phyloP scores from a whole-genome alignment of 768 basidiomycete genomes.

The Agaricus sinodeliciosus region DNA sequence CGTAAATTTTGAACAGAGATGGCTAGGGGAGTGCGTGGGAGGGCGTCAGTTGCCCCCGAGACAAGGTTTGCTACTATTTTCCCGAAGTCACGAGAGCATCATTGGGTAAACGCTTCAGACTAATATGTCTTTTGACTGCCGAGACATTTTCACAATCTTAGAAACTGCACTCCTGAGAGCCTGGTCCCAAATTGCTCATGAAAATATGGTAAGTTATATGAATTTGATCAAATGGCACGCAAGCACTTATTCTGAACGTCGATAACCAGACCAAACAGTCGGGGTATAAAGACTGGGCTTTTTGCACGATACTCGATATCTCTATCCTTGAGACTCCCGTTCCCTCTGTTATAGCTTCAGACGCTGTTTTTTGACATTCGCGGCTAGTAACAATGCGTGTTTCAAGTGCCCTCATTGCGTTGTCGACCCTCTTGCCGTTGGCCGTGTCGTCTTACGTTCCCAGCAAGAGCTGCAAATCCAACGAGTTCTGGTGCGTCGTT shows the following conservation, averaged over 20 bases:
- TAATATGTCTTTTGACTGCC: too few relatives aligned
- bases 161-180: too few relatives aligned
- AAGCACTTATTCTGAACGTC: background rate
- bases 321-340: background rate
- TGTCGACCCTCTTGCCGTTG: conserved; percentile 7
- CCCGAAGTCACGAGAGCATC: too few relatives aligned
- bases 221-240: background rate
- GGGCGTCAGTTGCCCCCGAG: too few relatives aligned
- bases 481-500: conserved; percentile 23
- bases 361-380: conserved; percentile 3
- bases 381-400: conserved; percentile 7
- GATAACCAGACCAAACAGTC: conserved; percentile 1
- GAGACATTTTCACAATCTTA: too few relatives aligned
- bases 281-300: background rate
- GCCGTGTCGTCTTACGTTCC: background rate
- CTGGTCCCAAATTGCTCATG: background rate
- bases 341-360: conserved; percentile 6
- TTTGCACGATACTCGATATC: background rate
- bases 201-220: background rate
- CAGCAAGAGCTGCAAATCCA: conserved; percentile 19
- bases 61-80: too few relatives aligned
- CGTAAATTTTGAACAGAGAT: too few relatives aligned
- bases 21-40: too few relatives aligned
- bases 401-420: background rate
- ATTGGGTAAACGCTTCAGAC: too few relatives aligned